These are phyloP conservation scores for peach (Prunus persica) DNA, from an alignment of 306 rosid genomes.

Conservation along the genomic window DNA sequence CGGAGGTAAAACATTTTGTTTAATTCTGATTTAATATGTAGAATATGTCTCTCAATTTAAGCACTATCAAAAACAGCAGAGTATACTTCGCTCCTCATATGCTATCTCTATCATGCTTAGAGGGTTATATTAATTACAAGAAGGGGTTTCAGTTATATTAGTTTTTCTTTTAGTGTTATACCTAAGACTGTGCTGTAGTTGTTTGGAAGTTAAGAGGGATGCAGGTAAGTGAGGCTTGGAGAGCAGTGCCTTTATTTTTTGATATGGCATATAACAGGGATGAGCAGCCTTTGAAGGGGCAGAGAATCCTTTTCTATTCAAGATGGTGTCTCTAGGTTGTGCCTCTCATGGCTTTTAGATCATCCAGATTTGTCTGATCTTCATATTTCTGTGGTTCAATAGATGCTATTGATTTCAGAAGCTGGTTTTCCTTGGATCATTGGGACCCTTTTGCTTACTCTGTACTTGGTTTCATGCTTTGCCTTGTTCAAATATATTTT, in stretches of 20 bases:
- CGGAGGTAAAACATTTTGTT: constrained; percentile 55
- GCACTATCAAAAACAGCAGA: neutral
- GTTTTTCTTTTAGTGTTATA: neutral
- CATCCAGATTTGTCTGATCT: neutral
- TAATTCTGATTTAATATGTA: constrained; percentile 5
- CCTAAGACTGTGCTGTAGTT: neutral
- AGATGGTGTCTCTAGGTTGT: neutral
- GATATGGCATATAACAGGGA: too few species aligned
- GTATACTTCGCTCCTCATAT: neutral
- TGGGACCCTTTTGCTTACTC: too few species aligned
- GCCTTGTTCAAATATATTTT: too few species aligned
- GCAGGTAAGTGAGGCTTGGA: neutral
- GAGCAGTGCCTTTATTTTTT: too few species aligned
- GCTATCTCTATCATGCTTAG: neutral
- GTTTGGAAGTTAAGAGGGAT: neutral
- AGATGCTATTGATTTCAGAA: neutral
- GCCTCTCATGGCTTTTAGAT: neutral
- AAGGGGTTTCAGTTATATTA: neutral
- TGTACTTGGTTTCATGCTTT: too few species aligned
- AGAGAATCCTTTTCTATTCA: neutral
- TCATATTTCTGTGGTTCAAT: neutral
- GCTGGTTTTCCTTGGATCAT: too few species aligned
- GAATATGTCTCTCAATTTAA: constrained; percentile 13
- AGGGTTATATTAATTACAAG: neutral
- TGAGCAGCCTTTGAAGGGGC: neutral